Evolutionary conservation across 1,139 yeast species (phyloP).

Genomic region (Candida dubliniensis): DNA sequence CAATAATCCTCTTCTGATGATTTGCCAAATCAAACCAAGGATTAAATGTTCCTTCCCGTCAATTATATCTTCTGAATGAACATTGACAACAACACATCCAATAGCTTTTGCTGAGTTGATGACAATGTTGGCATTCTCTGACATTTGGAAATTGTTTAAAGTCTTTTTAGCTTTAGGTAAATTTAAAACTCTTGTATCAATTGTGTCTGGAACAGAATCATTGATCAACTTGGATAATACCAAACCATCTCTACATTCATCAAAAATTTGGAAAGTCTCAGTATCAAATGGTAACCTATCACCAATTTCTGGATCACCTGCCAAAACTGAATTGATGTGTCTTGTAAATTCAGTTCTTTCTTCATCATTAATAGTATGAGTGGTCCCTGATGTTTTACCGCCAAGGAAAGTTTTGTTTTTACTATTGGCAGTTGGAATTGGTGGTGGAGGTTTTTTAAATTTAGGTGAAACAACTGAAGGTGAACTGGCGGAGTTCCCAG

Average conservation of each 20-base stretch:
- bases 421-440: slow-evolving; percentile 49
- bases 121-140: slow-evolving; percentile 95
- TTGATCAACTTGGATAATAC: slow-evolving; percentile 90
- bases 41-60: slow-evolving; percentile 97
- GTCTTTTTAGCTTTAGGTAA: slow-evolving; percentile 72
- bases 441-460: slow-evolving; percentile 25
- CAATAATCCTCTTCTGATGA: slow-evolving; percentile 91
- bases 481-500: slow-evolving; percentile 21
- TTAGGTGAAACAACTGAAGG: slow-evolving; percentile 22
- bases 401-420: slow-evolving; percentile 80
- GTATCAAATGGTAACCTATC: slow-evolving; percentile 87
- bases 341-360: slow-evolving; percentile 94
- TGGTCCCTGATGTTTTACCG: slow-evolving; percentile 81
- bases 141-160: slow-evolving; percentile 93
- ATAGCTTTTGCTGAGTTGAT: slow-evolving; percentile 98
- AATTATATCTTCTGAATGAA: slow-evolving; percentile 94
- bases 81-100: slow-evolving; percentile 97
- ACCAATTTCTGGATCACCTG: slow-evolving; percentile 90
- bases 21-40: slow-evolving; percentile 96
- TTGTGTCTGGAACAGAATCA: slow-evolving; percentile 97
- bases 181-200: slow-evolving; percentile 95
- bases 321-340: slow-evolving; percentile 87
- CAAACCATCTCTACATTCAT: slow-evolving; percentile 94
- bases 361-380: slow-evolving; percentile 96
- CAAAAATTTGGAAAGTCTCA: slow-evolving; percentile 92